Conservation (phyloP, 805 yeast species). For the Pichia paraexigua region DNA sequence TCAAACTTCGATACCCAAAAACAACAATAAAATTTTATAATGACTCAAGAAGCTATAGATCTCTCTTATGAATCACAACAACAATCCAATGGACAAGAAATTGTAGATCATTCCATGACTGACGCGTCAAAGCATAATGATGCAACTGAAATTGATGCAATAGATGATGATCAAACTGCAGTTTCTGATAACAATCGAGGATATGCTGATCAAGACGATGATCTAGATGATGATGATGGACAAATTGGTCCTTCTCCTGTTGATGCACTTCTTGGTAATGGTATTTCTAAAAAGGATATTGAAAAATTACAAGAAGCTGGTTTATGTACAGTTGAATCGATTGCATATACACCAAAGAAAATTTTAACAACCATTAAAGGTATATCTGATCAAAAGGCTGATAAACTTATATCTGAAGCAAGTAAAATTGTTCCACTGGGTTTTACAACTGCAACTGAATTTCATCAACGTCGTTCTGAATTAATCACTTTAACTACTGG, state of each 20-base stretch:
- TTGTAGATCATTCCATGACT: neutral
- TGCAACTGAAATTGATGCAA: slow-evolving; percentile 2
- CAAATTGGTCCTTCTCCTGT: slow-evolving; percentile 47
- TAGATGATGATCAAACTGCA: neutral
- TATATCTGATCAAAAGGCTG: slow-evolving; percentile 93
- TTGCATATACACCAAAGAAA: slow-evolving; percentile 89
- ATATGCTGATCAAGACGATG: slow-evolving; percentile 24
- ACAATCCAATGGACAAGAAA: neutral
- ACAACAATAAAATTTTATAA: neutral
- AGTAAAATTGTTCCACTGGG: slow-evolving; percentile 89
- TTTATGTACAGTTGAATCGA: slow-evolving; percentile 80
- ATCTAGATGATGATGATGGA: slow-evolving; percentile 40
- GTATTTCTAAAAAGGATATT: slow-evolving; percentile 73
- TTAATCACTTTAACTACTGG: slow-evolving; percentile 93
- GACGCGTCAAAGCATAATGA: slow-evolving; percentile 5
- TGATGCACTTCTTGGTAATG: slow-evolving; percentile 62
- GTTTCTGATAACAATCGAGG: neutral
- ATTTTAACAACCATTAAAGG: slow-evolving; percentile 75
- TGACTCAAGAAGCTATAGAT: slow-evolving; percentile 10
- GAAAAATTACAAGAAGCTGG: slow-evolving; percentile 78
- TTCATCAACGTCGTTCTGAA: slow-evolving; percentile 82
- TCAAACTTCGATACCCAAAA: neutral
- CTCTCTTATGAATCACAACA: slow-evolving; percentile 8
- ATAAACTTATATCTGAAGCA: slow-evolving; percentile 73
- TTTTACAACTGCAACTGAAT: slow-evolving; percentile 93